These are phyloP conservation scores for Gossypium ekmanianum DNA, from an alignment of 345 rosid species.

Conservation along the genomic window DNA sequence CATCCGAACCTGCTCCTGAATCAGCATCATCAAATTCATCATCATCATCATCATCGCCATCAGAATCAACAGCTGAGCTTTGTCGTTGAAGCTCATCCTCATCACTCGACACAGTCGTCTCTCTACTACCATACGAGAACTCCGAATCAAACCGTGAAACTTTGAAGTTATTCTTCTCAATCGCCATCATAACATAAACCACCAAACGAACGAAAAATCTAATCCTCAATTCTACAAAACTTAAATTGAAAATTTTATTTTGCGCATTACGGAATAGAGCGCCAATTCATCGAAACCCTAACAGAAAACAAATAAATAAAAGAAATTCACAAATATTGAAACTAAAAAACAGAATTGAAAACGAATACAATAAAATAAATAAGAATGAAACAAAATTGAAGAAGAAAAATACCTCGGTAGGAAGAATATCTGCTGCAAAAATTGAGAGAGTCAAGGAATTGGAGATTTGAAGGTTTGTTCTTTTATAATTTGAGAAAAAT, in stretches of 20 bases:
- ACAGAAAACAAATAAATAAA: constrained; percentile 23
- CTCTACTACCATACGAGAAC: constrained; percentile 74
- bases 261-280: neutral
- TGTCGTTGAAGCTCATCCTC: constrained; percentile 62
- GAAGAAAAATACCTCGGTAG: neutral
- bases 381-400: neutral
- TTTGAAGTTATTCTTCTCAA: constrained; percentile 88
- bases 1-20: constrained; percentile 98
- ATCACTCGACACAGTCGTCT: constrained; percentile 61
- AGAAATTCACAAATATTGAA: constrained; percentile 19
- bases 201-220: constrained; percentile 13
- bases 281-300: constrained; percentile 34
- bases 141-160: constrained; percentile 76
- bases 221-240: constrained; percentile 17
- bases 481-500: neutral
- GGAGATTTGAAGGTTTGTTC: constrained; percentile 12
- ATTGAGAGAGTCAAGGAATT: constrained; percentile 18
- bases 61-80: constrained; percentile 54
- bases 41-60: constrained; percentile 40
- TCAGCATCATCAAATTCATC: constrained; percentile 86
- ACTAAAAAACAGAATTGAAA: constrained; percentile 7
- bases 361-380: neutral
- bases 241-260: neutral
- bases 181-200: constrained; percentile 69
- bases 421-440: neutral